These are phyloP conservation scores for Ilex asprella DNA, from an alignment of 257 asterid genomes.

Conservation along the genomic window DNA sequence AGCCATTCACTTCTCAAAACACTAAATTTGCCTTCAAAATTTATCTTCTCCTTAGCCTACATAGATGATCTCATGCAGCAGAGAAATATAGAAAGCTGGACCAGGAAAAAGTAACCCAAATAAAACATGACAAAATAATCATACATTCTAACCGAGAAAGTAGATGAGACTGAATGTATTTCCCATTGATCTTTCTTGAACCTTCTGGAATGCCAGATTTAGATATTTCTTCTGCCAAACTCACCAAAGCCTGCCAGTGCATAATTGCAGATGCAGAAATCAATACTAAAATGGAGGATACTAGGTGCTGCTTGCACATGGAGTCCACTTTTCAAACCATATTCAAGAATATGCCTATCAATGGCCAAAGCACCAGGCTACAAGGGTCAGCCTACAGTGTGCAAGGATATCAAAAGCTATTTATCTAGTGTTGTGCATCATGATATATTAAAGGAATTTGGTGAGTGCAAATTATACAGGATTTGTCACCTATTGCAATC, in stretches of 20 bases:
- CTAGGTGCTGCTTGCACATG: too few species aligned
- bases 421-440: too few species aligned
- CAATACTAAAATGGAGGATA: not conserved
- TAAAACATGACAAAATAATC: not conserved
- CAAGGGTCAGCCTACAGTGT: too few species aligned
- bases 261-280: conserved; percentile 2
- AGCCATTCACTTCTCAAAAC: conserved; percentile 1
- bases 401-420: too few species aligned
- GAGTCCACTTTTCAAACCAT: too few species aligned
- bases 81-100: not conserved
- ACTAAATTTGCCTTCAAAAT: not conserved
- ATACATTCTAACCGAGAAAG: conserved; percentile 63
- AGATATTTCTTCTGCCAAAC: conserved; percentile 69
- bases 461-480: too few species aligned
- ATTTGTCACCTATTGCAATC: too few species aligned
- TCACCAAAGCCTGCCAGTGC: conserved; percentile 57
- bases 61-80: not conserved
- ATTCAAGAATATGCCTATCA: too few species aligned
- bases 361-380: too few species aligned
- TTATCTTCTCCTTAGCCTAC: too few species aligned
- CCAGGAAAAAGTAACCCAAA: not conserved
- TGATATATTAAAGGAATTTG: too few species aligned
- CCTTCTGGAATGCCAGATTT: conserved; percentile 56
- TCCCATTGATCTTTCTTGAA: conserved; percentile 82
- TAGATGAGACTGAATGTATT: conserved; percentile 76